Conservation (phyloP, 495 filamentous ascomycete genomes). For the Endocarpon pusillum region DNA sequence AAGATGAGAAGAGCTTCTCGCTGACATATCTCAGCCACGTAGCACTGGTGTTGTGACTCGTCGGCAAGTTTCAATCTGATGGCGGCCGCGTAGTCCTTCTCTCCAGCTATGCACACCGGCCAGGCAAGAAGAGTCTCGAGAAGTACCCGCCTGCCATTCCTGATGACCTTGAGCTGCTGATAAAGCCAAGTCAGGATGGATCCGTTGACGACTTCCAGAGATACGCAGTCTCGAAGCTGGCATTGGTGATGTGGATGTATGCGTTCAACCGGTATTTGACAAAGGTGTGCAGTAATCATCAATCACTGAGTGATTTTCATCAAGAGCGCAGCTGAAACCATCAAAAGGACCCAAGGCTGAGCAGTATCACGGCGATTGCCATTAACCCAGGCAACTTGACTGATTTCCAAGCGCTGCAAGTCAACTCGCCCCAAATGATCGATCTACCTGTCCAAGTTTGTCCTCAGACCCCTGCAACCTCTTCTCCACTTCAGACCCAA, state of each 20-base stretch:
- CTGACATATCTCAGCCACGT: slow-evolving; percentile 20
- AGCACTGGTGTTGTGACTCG: slow-evolving; percentile 19
- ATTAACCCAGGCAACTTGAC: slow-evolving; percentile 29
- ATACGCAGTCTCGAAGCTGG: slow-evolving; percentile 28
- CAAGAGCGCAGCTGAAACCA: no score
- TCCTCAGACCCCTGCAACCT: slow-evolving; percentile 18
- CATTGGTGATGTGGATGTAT: slow-evolving; percentile 26
- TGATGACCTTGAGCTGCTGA: slow-evolving; percentile 6
- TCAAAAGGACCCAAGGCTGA: slow-evolving; percentile 18
- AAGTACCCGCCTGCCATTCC: slow-evolving; percentile 4
- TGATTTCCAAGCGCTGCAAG: slow-evolving; percentile 27
- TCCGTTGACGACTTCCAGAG: slow-evolving; percentile 9
- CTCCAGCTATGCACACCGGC: slow-evolving; percentile 16
- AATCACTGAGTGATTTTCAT: no score
- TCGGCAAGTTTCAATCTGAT: slow-evolving; percentile 16
- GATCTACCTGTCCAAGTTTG: slow-evolving; percentile 12
- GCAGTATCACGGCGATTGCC: slow-evolving; percentile 25
- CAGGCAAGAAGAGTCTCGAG: slow-evolving; percentile 9
- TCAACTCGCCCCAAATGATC: slow-evolving; percentile 22
- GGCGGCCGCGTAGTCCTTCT: slow-evolving; percentile 19
- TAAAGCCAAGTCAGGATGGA: no score
- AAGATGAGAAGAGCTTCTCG: slow-evolving; percentile 20
- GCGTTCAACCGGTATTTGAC: slow-evolving; percentile 24
- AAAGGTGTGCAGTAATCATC: no score
- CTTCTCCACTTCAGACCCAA: slow-evolving; percentile 20